Conservation (phyloP, 768 basidiomycete genomes). For the Hericium coralloides region DNA sequence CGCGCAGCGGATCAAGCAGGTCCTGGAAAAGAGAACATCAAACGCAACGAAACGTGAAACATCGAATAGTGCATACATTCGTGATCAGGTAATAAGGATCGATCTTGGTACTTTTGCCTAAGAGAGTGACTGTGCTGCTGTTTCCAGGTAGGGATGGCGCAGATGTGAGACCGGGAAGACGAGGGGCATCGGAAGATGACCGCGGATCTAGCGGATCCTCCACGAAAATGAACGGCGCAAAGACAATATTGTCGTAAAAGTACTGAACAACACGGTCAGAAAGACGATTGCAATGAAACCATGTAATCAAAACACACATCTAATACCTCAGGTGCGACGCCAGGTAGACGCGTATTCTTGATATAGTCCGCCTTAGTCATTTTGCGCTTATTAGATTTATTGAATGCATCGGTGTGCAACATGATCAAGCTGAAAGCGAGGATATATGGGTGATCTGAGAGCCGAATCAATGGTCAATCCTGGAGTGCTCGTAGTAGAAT, state of each 20-base stretch:
- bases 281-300: not conserved
- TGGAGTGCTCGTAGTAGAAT: slow-evolving; percentile 7
- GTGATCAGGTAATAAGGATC: slow-evolving; percentile 91
- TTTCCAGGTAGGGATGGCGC: slow-evolving; percentile 19
- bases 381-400: slow-evolving; percentile 94
- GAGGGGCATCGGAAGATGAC: slow-evolving; percentile 6
- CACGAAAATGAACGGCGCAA: slow-evolving; percentile 93
- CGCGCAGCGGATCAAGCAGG: slow-evolving; percentile 57
- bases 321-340: slow-evolving; percentile 72
- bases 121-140: slow-evolving; percentile 27
- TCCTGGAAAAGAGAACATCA: slow-evolving; percentile 33
- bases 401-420: slow-evolving; percentile 98
- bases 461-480: not conserved
- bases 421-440: slow-evolving; percentile 97
- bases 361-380: slow-evolving; percentile 95
- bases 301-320: slow-evolving; percentile 47
- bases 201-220: slow-evolving; percentile 72
- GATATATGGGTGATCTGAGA: slow-evolving; percentile 85
- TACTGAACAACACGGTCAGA: slow-evolving; percentile 39
- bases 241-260: slow-evolving; percentile 94
- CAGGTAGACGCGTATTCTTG: slow-evolving; percentile 84
- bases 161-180: slow-evolving; percentile 26
- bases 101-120: slow-evolving; percentile 58
- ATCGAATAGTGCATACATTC: slow-evolving; percentile 37
- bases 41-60: not conserved